phyloP scores from a whole-genome alignment of 129 eudicot genomes.

The Erigeron canadensis region DNA sequence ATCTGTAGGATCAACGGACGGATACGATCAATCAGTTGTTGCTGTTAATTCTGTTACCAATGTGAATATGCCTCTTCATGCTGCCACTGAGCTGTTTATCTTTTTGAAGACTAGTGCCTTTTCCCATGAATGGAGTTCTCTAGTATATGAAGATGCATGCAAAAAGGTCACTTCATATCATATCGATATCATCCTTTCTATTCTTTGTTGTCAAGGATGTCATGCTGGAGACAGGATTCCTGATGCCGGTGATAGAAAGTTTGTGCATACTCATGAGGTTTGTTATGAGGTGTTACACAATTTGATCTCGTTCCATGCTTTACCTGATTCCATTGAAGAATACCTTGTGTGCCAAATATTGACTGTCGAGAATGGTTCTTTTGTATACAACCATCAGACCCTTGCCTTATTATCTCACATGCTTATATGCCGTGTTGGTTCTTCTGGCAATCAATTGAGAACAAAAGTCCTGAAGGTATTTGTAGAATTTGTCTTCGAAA shows the following conservation, averaged over 20 bases:
- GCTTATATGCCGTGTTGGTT: constrained; percentile 55
- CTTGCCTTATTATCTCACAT: constrained; percentile 78
- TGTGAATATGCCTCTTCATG: constrained; percentile 73
- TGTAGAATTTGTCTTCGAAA: constrained; percentile 57
- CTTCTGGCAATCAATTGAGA: constrained; percentile 65
- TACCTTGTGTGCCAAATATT: constrained; percentile 60
- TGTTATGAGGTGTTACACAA: constrained; percentile 81
- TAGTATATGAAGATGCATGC: constrained; percentile 65
- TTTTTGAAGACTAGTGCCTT: constrained; percentile 60
- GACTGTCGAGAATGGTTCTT: constrained; percentile 64
- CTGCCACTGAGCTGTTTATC: constrained; percentile 66
- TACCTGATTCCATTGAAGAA: constrained; percentile 66
- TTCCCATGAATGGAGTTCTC: constrained; percentile 70
- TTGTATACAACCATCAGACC: constrained; percentile 69
- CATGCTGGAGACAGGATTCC: constrained; percentile 50
- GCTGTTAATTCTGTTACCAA: constrained; percentile 49
- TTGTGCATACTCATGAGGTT: constrained; percentile 54
- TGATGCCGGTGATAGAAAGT: constrained; percentile 55
- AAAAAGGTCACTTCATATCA: constrained; percentile 60
- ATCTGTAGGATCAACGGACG: constrained; percentile 86
- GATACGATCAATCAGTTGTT: constrained; percentile 61
- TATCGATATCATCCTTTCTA: constrained; percentile 62
- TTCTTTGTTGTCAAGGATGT: constrained; percentile 60
- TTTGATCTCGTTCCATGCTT: constrained; percentile 50
- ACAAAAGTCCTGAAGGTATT: constrained; percentile 51